Percentiles rank a stretch among this genome's conserved stretches.
Conservation (phyloP, 257 asterid species). For the Solanum lycopersicoides region DNA sequence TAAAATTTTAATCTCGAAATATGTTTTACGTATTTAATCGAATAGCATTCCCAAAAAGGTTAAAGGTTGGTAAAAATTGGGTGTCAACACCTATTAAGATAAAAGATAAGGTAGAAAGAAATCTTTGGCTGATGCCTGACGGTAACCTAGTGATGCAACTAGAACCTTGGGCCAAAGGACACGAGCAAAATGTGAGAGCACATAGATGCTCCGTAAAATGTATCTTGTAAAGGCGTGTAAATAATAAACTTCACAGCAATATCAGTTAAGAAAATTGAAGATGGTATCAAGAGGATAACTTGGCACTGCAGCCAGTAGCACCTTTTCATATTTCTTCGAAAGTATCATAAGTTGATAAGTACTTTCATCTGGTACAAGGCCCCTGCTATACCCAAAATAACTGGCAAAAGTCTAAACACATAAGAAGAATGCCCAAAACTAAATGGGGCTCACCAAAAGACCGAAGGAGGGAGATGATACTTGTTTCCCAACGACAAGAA, state of each 20-base stretch:
- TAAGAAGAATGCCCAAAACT: background rate
- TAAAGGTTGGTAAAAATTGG: too few relatives aligned
- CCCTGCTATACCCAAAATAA: background rate
- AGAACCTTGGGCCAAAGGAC: background rate
- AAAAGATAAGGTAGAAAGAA: background rate
- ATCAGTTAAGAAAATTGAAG: background rate
- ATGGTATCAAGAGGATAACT: background rate
- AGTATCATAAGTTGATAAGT: background rate
- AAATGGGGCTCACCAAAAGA: background rate
- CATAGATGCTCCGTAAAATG: background rate
- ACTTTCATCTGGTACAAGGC: background rate
- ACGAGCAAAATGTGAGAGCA: background rate
- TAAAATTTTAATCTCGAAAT: too few relatives aligned
- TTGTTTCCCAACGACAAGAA: background rate
- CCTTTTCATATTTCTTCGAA: background rate
- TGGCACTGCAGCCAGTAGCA: background rate
- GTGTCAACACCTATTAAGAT: background rate
- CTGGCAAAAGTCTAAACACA: background rate
- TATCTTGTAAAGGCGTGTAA: background rate
- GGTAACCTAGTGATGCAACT: background rate
- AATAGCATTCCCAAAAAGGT: too few relatives aligned
- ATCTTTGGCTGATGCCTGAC: background rate
- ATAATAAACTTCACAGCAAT: background rate
- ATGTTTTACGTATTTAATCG: too few relatives aligned
- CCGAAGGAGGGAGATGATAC: background rate